Evolutionary conservation across 164 flowering plant genomes (phyloP).

Genomic region (Platanus orientalis): DNA sequence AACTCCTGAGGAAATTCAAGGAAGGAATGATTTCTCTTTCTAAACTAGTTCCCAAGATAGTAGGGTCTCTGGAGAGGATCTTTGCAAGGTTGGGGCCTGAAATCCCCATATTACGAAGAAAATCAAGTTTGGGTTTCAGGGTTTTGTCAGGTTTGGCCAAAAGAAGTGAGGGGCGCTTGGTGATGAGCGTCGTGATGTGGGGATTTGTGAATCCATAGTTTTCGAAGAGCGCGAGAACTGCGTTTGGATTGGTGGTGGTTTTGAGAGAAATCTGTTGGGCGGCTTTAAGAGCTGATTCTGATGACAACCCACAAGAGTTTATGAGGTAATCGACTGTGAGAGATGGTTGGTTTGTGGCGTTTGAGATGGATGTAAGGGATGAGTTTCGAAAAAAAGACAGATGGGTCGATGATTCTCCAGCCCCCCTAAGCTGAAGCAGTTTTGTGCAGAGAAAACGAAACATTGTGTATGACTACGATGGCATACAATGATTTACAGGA

Average conservation of each 20-base stretch:
- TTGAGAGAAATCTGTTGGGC: neutral
- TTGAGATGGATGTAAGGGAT: neutral
- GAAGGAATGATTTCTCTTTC: neutral
- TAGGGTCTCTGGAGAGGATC: neutral
- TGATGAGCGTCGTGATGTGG: neutral
- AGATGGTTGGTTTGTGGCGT: neutral
- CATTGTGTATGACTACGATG: no score
- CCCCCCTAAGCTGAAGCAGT: neutral
- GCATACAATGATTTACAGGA: no score
- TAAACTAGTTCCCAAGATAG: neutral
- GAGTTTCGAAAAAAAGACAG: neutral
- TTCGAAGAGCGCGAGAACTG: neutral
- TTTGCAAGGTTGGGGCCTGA: neutral
- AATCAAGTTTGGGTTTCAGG: slow-evolving; percentile 3
- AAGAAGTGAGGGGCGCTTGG: neutral
- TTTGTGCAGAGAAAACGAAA: neutral
- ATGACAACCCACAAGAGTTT: neutral
- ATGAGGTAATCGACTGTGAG: neutral
- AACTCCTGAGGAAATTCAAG: neutral
- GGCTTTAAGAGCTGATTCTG: neutral
- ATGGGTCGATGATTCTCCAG: neutral
- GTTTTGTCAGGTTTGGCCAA: neutral
- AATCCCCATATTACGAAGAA: neutral
- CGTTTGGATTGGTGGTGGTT: neutral
- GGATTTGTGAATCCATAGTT: neutral